These are phyloP conservation scores for Malassezia caprae DNA, from an alignment of 1,284 basidiomycete species.

Conservation along the genomic window DNA sequence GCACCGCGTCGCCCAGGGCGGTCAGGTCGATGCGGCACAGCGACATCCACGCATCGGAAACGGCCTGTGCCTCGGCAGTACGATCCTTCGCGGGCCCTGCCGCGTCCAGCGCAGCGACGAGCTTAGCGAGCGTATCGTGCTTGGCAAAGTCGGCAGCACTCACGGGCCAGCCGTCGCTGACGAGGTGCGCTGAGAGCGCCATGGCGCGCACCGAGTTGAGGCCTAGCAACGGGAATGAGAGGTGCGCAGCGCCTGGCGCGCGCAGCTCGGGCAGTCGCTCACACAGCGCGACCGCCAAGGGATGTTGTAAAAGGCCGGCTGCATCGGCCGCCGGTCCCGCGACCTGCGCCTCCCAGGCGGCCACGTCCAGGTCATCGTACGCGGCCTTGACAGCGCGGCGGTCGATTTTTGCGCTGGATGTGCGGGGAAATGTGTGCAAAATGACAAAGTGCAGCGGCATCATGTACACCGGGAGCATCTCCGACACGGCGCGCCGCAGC, in stretches of 20 bases:
- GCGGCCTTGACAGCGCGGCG: slow-evolving; percentile 42
- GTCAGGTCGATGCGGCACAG: background rate
- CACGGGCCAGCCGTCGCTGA: slow-evolving; percentile 25
- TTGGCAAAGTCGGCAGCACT: slow-evolving; percentile 44
- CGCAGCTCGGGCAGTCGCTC: slow-evolving; percentile 25
- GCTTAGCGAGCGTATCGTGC: slow-evolving; percentile 26
- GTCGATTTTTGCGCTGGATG: slow-evolving; percentile 49
- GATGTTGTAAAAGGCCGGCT: slow-evolving; percentile 7
- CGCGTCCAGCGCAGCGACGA: slow-evolving; percentile 21
- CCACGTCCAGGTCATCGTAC: slow-evolving; percentile 32
- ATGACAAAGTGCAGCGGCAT: slow-evolving; percentile 46
- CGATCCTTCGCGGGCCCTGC: background rate
- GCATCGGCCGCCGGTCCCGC: slow-evolving; percentile 15
- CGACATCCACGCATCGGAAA: background rate
- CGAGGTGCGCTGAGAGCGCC: slow-evolving; percentile 31
- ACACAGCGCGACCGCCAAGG: slow-evolving; percentile 29
- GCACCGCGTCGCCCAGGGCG: background rate
- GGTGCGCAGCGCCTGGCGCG: slow-evolving; percentile 20
- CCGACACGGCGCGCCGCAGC: slow-evolving; percentile 26
- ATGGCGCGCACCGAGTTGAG: slow-evolving; percentile 46
- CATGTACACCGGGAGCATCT: slow-evolving; percentile 44
- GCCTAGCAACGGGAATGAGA: slow-evolving; percentile 38
- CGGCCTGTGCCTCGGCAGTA: background rate
- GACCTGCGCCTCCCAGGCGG: slow-evolving; percentile 36
- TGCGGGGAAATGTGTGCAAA: slow-evolving; percentile 46